Conservation (phyloP, 23 red algal species). For the Chondrus crispus region DNA sequence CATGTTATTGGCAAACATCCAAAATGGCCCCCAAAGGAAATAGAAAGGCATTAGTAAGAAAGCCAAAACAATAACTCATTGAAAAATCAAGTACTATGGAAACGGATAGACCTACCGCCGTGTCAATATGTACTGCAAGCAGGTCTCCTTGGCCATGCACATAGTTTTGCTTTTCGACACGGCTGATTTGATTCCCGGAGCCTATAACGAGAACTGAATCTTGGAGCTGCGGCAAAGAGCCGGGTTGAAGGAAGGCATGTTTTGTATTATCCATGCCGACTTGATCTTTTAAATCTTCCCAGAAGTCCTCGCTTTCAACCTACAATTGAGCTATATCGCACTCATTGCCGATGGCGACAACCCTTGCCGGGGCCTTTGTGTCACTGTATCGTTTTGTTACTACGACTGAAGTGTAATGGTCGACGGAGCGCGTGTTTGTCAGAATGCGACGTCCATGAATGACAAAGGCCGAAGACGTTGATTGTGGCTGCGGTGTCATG, state of each 20-base stretch:
- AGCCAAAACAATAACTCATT: too few species aligned
- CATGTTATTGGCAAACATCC: too few species aligned
- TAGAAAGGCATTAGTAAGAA: too few species aligned
- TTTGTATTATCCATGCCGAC: not conserved
- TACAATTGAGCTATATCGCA: slow-evolving; percentile 92
- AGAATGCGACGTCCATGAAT: slow-evolving; percentile 77
- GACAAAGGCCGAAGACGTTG: slow-evolving; percentile 85
- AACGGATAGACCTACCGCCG: slow-evolving; percentile 63
- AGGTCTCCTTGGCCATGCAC: slow-evolving; percentile 81
- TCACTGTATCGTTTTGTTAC: slow-evolving; percentile 86
- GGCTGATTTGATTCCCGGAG: slow-evolving; percentile 78
- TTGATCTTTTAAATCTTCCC: slow-evolving; percentile 43
- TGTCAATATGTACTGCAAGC: slow-evolving; percentile 90
- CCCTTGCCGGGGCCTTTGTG: slow-evolving; percentile 54
- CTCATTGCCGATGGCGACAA: slow-evolving; percentile 89
- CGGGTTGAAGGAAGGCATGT: slow-evolving; percentile 35
- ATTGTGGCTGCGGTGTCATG: slow-evolving; percentile 69
- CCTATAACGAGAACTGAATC: slow-evolving; percentile 75
- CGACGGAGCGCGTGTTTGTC: slow-evolving; percentile 90
- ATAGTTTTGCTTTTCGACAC: slow-evolving; percentile 86
- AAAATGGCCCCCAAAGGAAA: too few species aligned
- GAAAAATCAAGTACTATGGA: too few species aligned
- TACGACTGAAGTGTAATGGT: slow-evolving; percentile 83
- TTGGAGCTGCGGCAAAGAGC: slow-evolving; percentile 79
- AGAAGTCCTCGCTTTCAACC: slow-evolving; percentile 84